A percentile compares a stretch with the other conserved stretches of the same genome.
These are phyloP conservation scores for Cynara cardunculus DNA, from an alignment of 129 eudicot species.

Conservation along the genomic window DNA sequence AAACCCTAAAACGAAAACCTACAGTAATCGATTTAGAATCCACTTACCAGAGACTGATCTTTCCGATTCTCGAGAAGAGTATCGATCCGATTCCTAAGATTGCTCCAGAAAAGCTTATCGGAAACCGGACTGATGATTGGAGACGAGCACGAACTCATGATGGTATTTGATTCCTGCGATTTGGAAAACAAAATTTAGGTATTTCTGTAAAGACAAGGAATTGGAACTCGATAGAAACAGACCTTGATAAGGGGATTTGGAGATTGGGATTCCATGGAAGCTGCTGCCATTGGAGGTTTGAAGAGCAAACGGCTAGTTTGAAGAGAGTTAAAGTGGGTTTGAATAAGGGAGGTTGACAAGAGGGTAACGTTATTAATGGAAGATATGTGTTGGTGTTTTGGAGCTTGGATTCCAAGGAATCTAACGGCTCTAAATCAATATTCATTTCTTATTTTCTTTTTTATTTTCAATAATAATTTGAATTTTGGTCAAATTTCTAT, in stretches of 20 bases:
- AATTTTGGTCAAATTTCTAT: too few relatives aligned
- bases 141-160: slow-evolving; percentile 21
- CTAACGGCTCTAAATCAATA: slow-evolving; percentile 24
- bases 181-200: not conserved
- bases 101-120: slow-evolving; percentile 76
- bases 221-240: not conserved
- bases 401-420: slow-evolving; percentile 18
- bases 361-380: slow-evolving; percentile 39
- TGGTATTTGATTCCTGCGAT: slow-evolving; percentile 40
- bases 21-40: not conserved
- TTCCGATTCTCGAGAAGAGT: slow-evolving; percentile 54
- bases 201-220: not conserved
- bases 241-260: slow-evolving; percentile 55
- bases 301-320: slow-evolving; percentile 63
- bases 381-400: slow-evolving; percentile 4
- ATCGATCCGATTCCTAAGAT: slow-evolving; percentile 66
- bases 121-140: slow-evolving; percentile 57
- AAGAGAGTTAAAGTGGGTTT: slow-evolving; percentile 11
- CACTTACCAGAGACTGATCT: slow-evolving; percentile 27
- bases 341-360: slow-evolving; percentile 4
- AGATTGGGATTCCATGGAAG: slow-evolving; percentile 58
- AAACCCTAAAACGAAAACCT: not conserved
- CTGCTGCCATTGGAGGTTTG: slow-evolving; percentile 57
- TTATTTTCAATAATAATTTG: not conserved
- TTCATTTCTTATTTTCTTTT: not conserved